Conservation (phyloP, 2,329 filamentous ascomycete genomes). For the Neopestalotiopsis sp. region DNA sequence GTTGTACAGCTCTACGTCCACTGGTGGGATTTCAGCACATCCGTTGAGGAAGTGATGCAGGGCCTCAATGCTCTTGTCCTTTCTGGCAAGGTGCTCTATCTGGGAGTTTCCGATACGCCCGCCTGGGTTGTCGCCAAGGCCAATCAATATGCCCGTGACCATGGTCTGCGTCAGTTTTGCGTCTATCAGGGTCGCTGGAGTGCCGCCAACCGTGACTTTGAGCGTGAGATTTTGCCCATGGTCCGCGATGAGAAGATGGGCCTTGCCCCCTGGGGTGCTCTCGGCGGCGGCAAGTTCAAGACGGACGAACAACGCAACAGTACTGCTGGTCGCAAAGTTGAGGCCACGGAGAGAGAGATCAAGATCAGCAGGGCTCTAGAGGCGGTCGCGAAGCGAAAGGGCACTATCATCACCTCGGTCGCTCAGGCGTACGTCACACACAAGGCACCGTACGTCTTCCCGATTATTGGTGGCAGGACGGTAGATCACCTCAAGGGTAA, state of each 20-base stretch:
- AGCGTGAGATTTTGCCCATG: constrained; percentile 75
- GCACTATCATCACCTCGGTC: constrained; percentile 63
- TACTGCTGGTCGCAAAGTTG: constrained; percentile 44
- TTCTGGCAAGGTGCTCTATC: constrained; percentile 68
- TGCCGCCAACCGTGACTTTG: constrained; percentile 68
- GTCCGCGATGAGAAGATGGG: constrained; percentile 65
- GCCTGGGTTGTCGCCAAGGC: constrained; percentile 73
- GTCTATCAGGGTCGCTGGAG: constrained; percentile 73
- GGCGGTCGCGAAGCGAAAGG: constrained; percentile 61
- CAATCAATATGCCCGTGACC: constrained; percentile 72
- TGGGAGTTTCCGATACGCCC: constrained; percentile 72
- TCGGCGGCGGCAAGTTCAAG: constrained; percentile 60
- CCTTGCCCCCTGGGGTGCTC: constrained; percentile 64
- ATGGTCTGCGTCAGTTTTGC: constrained; percentile 73
- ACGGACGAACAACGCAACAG: constrained; percentile 48
- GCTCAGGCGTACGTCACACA: constrained; percentile 57
- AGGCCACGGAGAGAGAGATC: constrained; percentile 59
- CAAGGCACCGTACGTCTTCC: constrained; percentile 59
- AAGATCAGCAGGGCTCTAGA: constrained; percentile 62
- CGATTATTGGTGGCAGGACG: constrained; percentile 58
- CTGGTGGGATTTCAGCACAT: constrained; percentile 73
- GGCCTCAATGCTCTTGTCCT: constrained; percentile 65
- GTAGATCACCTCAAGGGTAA: constrained; percentile 59
- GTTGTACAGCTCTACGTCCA: constrained; percentile 59
- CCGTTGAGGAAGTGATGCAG: constrained; percentile 72